Percentiles rank a stretch among this genome's conserved stretches.
Conservation (phyloP, 306 rosid genomes). For the Prunus armeniaca region DNA sequence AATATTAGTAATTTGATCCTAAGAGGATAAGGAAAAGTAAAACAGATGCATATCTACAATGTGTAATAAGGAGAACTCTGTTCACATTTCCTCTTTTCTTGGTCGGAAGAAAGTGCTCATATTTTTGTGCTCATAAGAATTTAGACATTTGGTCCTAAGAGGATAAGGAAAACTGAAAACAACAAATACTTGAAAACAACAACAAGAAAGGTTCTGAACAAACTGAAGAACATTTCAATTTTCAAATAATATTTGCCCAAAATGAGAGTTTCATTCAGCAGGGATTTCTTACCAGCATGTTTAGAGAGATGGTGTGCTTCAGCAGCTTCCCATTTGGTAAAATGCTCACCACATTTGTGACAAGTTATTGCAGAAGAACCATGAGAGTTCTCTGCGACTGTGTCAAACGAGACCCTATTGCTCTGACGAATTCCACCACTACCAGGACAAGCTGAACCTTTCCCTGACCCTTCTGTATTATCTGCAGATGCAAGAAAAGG, state of each 20-base stretch:
- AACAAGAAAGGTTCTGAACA: not conserved
- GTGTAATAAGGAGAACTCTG: not conserved
- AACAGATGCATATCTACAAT: not conserved
- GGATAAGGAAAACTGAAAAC: conserved; percentile 21
- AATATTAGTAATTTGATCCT: conserved; percentile 1
- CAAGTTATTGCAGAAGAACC: conserved; percentile 55
- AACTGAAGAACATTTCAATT: not conserved
- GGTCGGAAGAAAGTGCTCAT: conserved; percentile 10
- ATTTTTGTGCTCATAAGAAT: conserved; percentile 33
- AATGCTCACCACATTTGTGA: conserved; percentile 88
- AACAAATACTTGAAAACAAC: not conserved
- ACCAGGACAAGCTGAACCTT: conserved; percentile 25
- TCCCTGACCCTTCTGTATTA: conserved; percentile 47
- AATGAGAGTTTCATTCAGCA: not conserved
- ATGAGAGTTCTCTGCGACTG: conserved; percentile 26
- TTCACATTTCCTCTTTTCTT: not conserved
- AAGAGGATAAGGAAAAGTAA: conserved; percentile 24
- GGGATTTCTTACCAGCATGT: conserved; percentile 64
- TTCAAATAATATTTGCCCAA: conserved; percentile 5
- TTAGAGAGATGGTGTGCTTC: conserved; percentile 88
- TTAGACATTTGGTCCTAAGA: conserved; percentile 8
- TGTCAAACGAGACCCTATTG: conserved; percentile 49
- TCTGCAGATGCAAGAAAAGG: conserved; percentile 46
- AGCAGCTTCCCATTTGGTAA: conserved; percentile 83
- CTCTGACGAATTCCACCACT: conserved; percentile 49